Conservation (phyloP, 768 basidiomycete species). For the Holtermanniella nyarrowii region DNA sequence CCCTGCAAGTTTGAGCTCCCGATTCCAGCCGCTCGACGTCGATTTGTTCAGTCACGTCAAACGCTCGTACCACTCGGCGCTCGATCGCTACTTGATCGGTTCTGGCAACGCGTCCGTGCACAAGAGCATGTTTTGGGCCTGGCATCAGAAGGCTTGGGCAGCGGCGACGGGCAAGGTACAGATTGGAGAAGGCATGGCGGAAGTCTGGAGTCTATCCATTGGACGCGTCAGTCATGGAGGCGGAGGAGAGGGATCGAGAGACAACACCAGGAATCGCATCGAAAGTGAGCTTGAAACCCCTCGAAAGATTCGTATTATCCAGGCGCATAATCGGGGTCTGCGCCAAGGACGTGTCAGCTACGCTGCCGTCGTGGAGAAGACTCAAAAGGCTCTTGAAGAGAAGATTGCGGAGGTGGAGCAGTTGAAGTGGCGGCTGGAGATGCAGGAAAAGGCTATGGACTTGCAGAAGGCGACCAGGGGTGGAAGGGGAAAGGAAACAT, state of each 20-base stretch:
- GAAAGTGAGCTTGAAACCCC: slow-evolving; percentile 5
- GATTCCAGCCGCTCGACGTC: slow-evolving; percentile 11
- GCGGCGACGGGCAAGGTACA: slow-evolving; percentile 1
- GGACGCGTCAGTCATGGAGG: background rate
- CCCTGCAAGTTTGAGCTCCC: slow-evolving; percentile 4
- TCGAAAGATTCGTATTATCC: background rate
- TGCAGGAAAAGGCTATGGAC: background rate
- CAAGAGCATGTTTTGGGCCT: slow-evolving; percentile 5
- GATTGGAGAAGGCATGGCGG: slow-evolving; percentile 5
- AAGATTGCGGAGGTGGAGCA: too few relatives aligned
- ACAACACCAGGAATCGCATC: too few relatives aligned
- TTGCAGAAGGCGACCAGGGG: slow-evolving; percentile 5
- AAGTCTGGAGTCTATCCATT: slow-evolving; percentile 8
- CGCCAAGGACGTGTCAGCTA: background rate
- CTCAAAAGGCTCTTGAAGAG: too few relatives aligned
- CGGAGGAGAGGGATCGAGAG: background rate
- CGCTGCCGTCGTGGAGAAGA: background rate
- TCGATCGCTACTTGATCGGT: slow-evolving; percentile 2
- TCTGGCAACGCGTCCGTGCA: background rate
- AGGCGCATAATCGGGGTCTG: background rate
- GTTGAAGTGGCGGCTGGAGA: background rate
- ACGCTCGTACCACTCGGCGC: background rate
- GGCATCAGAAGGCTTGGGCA: slow-evolving; percentile 6
- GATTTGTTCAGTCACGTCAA: slow-evolving; percentile 11
- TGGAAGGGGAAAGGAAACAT: slow-evolving; percentile 1